phyloP scores from a whole-genome alignment of 2,329 filamentous ascomycete genomes.

The Aspergillus cejpii region DNA sequence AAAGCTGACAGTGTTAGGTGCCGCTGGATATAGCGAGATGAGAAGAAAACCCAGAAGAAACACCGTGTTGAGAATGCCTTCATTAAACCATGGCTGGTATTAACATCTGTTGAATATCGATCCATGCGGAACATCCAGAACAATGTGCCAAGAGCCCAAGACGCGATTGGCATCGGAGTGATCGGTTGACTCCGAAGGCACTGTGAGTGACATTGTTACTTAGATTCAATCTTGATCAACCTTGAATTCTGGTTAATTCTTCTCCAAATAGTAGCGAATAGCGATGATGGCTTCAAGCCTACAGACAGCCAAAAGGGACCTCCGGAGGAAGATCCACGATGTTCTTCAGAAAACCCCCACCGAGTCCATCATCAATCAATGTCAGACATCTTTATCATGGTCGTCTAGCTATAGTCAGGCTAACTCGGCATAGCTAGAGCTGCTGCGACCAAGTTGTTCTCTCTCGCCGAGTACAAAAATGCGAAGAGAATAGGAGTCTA shows the following conservation, averaged over 20 bases:
- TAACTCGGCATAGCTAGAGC: slow-evolving; percentile 50
- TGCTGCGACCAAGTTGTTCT: slow-evolving; percentile 59
- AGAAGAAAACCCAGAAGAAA: slow-evolving; percentile 5
- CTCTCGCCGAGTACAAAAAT: slow-evolving; percentile 65
- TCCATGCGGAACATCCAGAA: slow-evolving; percentile 10
- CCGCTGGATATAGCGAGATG: not conserved
- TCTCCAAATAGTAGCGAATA: too few species aligned
- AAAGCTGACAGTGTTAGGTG: slow-evolving; percentile 5
- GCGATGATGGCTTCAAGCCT: slow-evolving; percentile 50
- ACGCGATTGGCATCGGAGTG: not conserved
- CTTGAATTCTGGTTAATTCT: too few species aligned
- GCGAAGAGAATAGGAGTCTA: slow-evolving; percentile 77
- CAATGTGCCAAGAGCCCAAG: slow-evolving; percentile 13
- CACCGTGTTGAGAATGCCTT: slow-evolving; percentile 1
- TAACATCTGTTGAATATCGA: slow-evolving; percentile 3
- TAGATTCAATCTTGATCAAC: too few species aligned
- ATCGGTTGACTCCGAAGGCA: not conserved
- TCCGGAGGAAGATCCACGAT: slow-evolving; percentile 64
- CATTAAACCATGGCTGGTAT: slow-evolving; percentile 6
- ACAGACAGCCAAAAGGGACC: slow-evolving; percentile 65
- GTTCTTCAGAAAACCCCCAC: slow-evolving; percentile 55
- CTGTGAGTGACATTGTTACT: too few species aligned
- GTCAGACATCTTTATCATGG: slow-evolving; percentile 41
- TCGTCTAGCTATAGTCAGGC: slow-evolving; percentile 10
- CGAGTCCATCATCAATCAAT: slow-evolving; percentile 62